Evolutionary conservation across 495 filamentous ascomycete genomes (phyloP).

Genomic region (Podospora anserina): DNA sequence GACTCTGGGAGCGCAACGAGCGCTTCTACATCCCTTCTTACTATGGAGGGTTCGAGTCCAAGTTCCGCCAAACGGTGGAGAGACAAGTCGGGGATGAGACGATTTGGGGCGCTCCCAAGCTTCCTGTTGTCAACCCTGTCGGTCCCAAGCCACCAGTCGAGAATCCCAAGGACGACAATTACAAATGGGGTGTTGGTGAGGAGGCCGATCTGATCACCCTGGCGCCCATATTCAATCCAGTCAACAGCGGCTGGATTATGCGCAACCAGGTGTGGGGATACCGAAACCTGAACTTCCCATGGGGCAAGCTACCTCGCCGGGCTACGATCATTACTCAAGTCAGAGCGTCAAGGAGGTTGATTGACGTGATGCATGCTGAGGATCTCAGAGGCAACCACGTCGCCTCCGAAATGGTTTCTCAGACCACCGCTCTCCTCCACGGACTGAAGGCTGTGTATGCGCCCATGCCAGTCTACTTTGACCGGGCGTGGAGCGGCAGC

Average conservation of each 20-base stretch:
- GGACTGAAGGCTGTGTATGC: conserved; percentile 68
- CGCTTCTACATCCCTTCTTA: conserved; percentile 65
- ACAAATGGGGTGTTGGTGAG: conserved; percentile 70
- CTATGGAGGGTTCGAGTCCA: conserved; percentile 56
- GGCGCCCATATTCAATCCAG: conserved; percentile 65
- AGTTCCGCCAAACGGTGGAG: conserved; percentile 53
- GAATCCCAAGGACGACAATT: conserved; percentile 56
- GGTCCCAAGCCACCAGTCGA: conserved; percentile 58
- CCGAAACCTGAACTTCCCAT: conserved; percentile 45
- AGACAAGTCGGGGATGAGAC: conserved; percentile 41
- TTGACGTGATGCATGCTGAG: conserved; percentile 64
- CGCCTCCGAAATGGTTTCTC: conserved; percentile 67
- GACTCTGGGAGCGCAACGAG: conserved; percentile 71
- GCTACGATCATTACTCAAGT: conserved; percentile 65
- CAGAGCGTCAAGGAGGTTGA: conserved; percentile 59
- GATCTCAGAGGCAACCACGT: conserved; percentile 59
- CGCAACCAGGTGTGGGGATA: conserved; percentile 61
- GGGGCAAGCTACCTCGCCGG: conserved; percentile 57
- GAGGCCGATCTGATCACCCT: conserved; percentile 73
- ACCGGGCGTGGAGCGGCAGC: conserved; percentile 54
- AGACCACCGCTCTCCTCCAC: conserved; percentile 62
- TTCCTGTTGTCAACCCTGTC: conserved; percentile 52
- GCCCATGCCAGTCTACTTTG: conserved; percentile 68
- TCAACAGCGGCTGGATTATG: conserved; percentile 61
- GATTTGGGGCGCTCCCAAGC: conserved; percentile 61